Conservation (phyloP, 768 basidiomycete genomes). For the Mycena leptocephala region DNA sequence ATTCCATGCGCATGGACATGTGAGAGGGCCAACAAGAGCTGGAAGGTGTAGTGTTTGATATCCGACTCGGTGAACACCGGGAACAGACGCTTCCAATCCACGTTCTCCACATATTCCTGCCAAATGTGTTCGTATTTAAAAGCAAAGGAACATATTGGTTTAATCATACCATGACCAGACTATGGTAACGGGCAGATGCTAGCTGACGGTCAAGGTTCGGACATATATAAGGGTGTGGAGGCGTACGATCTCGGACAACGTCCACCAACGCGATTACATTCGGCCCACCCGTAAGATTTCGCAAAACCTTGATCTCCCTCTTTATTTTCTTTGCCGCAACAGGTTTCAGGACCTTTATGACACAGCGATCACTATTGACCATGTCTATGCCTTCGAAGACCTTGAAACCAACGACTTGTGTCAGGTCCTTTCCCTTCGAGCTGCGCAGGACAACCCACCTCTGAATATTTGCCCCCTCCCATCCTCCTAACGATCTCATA, state of each 20-base stretch:
- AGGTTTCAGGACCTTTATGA: conserved; percentile 84
- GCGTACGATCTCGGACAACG: conserved; percentile 73
- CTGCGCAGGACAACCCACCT: conserved; percentile 55
- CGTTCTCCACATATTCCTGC: conserved; percentile 75
- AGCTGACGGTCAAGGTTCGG: background rate
- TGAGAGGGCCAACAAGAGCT: conserved; percentile 80
- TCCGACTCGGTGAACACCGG: conserved; percentile 74
- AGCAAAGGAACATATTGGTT: background rate
- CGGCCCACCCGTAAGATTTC: conserved; percentile 79
- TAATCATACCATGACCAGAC: conserved; percentile 65
- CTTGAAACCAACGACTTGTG: conserved; percentile 41
- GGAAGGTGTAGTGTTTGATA: conserved; percentile 78
- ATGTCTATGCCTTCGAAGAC: conserved; percentile 76
- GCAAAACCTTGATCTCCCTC: conserved; percentile 82
- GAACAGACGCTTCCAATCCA: conserved; percentile 77
- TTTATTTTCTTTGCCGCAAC: conserved; percentile 82
- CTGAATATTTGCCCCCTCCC: conserved; percentile 79
- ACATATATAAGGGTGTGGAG: background rate
- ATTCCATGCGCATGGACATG: conserved; percentile 82
- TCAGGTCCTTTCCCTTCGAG: background rate
- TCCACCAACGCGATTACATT: conserved; percentile 79
- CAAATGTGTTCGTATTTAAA: too few relatives aligned
- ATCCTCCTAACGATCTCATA: conserved; percentile 78
- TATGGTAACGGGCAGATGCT: conserved; percentile 72
- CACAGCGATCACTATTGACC: conserved; percentile 67